Evolutionary conservation across 306 rosid genomes (phyloP).

Genomic region (Abrus pulchellus): DNA sequence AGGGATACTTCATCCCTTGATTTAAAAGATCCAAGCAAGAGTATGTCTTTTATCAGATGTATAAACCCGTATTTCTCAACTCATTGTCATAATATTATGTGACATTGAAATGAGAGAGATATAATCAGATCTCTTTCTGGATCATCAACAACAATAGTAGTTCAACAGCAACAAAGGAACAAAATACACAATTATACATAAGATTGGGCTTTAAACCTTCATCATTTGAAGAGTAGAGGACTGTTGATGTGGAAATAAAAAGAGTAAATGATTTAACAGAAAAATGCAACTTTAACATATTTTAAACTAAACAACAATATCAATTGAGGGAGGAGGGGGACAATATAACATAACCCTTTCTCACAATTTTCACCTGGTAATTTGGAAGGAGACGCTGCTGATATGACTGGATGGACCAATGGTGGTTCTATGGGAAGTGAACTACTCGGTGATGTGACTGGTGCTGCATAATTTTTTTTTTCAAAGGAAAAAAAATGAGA

Average conservation of each 20-base stretch:
- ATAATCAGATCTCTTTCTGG: slow-evolving; percentile 26
- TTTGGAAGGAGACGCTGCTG: slow-evolving; percentile 57
- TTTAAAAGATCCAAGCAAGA: not conserved
- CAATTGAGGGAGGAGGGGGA: not conserved
- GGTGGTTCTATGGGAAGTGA: slow-evolving; percentile 63
- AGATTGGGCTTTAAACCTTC: not conserved
- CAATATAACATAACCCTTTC: slow-evolving; percentile 6
- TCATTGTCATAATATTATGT: slow-evolving; percentile 11
- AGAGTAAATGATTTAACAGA: slow-evolving; percentile 1
- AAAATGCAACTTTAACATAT: slow-evolving; percentile 8
- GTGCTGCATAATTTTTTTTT: slow-evolving; percentile 48
- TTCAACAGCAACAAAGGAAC: slow-evolving; percentile 36
- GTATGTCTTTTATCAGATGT: not conserved
- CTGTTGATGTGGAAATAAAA: slow-evolving; percentile 13
- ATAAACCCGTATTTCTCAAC: slow-evolving; percentile 5
- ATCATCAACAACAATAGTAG: slow-evolving; percentile 17
- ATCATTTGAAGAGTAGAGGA: slow-evolving; percentile 8
- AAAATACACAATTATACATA: not conserved
- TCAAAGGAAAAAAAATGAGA: slow-evolving; percentile 35
- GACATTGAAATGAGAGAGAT: slow-evolving; percentile 11
- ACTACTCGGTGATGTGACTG: slow-evolving; percentile 57
- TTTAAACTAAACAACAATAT: slow-evolving; percentile 18
- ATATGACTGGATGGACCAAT: slow-evolving; percentile 54
- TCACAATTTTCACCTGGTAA: slow-evolving; percentile 60
- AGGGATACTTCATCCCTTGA: not conserved